Base-by-base conservation (phyloP, 73 alveolate species). In the Durusdinium trenchii region DNA sequence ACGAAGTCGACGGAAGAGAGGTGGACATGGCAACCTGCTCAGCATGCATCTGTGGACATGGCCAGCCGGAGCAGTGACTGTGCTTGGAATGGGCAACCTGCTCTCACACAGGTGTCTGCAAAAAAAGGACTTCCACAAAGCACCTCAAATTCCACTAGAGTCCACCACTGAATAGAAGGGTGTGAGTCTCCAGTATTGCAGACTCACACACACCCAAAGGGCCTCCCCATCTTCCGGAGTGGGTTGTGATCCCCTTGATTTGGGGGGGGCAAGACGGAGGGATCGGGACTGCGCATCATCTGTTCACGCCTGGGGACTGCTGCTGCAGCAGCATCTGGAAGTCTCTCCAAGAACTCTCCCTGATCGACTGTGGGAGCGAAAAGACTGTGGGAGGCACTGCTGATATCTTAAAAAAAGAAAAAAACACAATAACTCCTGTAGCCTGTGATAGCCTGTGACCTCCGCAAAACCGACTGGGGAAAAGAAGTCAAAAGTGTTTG, bases 331-430 rank as follows among this genome's bases (percentile, higher is more conserved):
- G 90, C 98, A 42, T 50, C 98, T 36, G 98, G 98, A 51, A 91
- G 79, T 12, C 61, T 42, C 38, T 76, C 98, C 89, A 91, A 40
- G 76, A 91, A 91, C 43, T 91, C 79, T 4, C 90, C 98, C 98
- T 91, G n/a, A n/a, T n/a, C 40, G 6, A 14, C 26, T 45, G 10
- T 14, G 43, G 4, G 82, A 26, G 82, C 32, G 43, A 69, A 14
- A 2, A 4, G 48, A 45, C 35, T 57, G 14, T 57, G 35, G 35
- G 14, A 57, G 71, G 71, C 26, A 57, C 71, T 26, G 35, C 71
- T 57, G 71, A 57, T 16, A 16, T 57, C 71, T 14, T 14, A 57
- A 57, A 57, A n/a, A n/a, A n/a, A n/a, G n/a, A n/a, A n/a, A n/a
- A n/a, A n/a, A n/a, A n/a, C n/a, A n/a, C n/a, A n/a, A n/a, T n/a